Evolutionary conservation across 169 alveolate species (phyloP).

Genomic region (Plasmodium falciparum): DNA sequence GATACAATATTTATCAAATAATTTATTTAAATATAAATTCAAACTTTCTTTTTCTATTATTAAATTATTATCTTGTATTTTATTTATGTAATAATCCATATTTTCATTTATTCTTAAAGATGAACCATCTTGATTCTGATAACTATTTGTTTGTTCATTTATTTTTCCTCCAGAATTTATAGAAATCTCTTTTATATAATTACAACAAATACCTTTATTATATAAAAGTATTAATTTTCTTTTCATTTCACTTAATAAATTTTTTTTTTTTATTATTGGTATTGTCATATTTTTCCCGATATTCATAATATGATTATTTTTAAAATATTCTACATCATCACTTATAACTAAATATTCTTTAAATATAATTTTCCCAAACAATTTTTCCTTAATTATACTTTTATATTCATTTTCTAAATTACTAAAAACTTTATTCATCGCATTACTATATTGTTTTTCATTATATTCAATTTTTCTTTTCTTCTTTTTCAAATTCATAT

Average conservation of each 20-base stretch:
- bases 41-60: constrained; percentile 53
- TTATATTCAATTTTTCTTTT: constrained; percentile 61
- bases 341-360: constrained; percentile 37
- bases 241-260: constrained; percentile 13
- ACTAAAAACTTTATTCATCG: constrained; percentile 36
- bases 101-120: background rate
- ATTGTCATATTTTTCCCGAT: constrained; percentile 30
- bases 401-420: constrained; percentile 35
- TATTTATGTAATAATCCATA: background rate
- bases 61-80: constrained; percentile 16
- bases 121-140: background rate
- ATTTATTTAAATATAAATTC: constrained; percentile 18
- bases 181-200: constrained; percentile 32
- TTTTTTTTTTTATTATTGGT: constrained; percentile 35
- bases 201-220: constrained; percentile 60
- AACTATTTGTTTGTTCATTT: background rate
- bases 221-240: constrained; percentile 29
- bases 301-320: constrained; percentile 40
- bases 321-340: constrained; percentile 19
- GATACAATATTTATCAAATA: constrained; percentile 21
- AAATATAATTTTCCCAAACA: constrained; percentile 36
- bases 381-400: constrained; percentile 38
- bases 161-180: background rate
- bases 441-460: constrained; percentile 38
- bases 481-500: constrained; percentile 67